Conservation (phyloP, 208 protist genomes). For the Crithidia acanthocephali region DNA sequence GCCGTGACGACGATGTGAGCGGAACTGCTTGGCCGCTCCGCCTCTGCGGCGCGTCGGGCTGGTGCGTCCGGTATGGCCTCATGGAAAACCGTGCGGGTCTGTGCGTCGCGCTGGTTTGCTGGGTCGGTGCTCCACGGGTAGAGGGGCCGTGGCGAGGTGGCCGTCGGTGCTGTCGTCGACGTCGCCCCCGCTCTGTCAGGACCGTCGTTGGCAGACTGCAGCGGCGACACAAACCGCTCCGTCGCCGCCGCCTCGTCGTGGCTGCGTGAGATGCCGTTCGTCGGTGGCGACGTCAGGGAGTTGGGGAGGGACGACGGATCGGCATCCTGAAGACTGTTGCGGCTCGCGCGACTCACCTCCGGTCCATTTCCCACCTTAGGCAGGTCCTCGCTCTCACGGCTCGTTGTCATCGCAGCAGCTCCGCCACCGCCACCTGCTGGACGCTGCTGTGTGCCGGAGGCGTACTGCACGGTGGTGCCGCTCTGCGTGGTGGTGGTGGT, state of each 20-base stretch:
- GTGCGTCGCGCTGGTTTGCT: not conserved
- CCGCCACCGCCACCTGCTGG: not conserved
- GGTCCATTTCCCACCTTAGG: not conserved
- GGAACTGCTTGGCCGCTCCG: not conserved
- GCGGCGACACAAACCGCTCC: not conserved
- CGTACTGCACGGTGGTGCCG: conserved; percentile 6
- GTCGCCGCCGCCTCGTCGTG: not conserved
- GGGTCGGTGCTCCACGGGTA: conserved; percentile 8
- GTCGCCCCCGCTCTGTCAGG: not conserved
- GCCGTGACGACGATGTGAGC: not conserved
- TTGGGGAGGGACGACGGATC: not conserved
- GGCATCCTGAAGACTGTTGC: not conserved
- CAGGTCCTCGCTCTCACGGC: not conserved
- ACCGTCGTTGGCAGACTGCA: not conserved
- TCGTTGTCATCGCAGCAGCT: not conserved
- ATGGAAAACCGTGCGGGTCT: not conserved
- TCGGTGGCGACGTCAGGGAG: not conserved
- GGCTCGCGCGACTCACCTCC: conserved; percentile 5
- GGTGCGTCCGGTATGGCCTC: not conserved
- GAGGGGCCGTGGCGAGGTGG: conserved; percentile 4
- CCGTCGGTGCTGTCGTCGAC: not conserved
- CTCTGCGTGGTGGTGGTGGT: not conserved
- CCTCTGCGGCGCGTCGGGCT: not conserved
- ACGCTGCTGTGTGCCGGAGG: not conserved
- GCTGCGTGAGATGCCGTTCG: not conserved